Conservation (phyloP, 2,329 filamentous ascomycete species). For the Hawksworthiomyces lignivorus region DNA sequence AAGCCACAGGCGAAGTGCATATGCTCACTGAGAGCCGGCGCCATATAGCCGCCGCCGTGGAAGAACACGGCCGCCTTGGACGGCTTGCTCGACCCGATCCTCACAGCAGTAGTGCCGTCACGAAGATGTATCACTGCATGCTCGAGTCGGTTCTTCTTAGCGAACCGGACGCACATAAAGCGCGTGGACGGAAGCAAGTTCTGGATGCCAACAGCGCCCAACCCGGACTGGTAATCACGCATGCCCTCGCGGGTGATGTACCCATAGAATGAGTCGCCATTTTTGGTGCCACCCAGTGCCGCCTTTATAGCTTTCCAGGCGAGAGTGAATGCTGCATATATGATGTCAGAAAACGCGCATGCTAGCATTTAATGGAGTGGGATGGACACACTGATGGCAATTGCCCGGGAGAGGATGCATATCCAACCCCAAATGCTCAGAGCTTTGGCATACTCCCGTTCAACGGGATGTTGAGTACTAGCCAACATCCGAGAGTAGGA, state of each 20-base stretch:
- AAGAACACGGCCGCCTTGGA: slow-evolving; percentile 2
- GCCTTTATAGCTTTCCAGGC: slow-evolving; percentile 1
- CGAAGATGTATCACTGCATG: not conserved
- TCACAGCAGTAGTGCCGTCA: slow-evolving; percentile 1
- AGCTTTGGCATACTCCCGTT: not conserved
- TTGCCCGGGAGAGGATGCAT: not conserved
- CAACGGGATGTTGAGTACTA: slow-evolving; percentile 1
- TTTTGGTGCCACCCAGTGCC: not conserved
- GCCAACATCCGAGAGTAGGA: too few relatives aligned
- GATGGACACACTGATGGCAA: slow-evolving; percentile 2
- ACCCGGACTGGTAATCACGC: slow-evolving; percentile 7
- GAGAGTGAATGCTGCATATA: not conserved
- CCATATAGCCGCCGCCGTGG: slow-evolving; percentile 9
- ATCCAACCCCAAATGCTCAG: slow-evolving; percentile 5
- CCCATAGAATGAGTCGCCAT: slow-evolving; percentile 4
- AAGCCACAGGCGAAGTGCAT: slow-evolving; percentile 1
- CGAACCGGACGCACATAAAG: not conserved
- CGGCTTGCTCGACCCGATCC: not conserved
- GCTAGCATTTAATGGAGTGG: too few relatives aligned
- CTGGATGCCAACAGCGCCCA: slow-evolving; percentile 6
- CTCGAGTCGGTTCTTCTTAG: not conserved
- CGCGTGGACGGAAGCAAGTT: slow-evolving; percentile 5
- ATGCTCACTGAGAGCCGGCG: slow-evolving; percentile 2
- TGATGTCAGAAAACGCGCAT: too few relatives aligned
- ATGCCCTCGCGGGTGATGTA: slow-evolving; percentile 5